These are phyloP conservation scores for Aspergillus kassunensis DNA, from an alignment of 495 filamentous ascomycete species.

Conservation along the genomic window DNA sequence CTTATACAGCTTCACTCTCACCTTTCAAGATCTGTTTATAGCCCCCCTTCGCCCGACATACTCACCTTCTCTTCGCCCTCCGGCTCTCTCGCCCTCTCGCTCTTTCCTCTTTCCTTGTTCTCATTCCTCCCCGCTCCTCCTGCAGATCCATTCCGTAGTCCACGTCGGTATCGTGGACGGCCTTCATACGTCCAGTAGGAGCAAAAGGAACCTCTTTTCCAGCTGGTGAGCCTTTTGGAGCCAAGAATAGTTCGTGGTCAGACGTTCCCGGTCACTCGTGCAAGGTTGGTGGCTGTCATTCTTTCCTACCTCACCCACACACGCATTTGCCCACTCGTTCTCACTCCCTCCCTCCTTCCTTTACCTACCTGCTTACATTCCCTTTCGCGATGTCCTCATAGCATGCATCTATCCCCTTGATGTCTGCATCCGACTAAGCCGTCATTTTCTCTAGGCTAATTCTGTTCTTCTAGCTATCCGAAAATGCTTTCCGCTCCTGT, in stretches of 20 bases:
- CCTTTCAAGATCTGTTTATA: too few relatives aligned
- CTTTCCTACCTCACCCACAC: conserved; percentile 10
- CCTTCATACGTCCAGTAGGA: conserved; percentile 9
- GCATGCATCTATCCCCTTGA: not conserved
- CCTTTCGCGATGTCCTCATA: conserved; percentile 8
- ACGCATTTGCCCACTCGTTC: conserved; percentile 3
- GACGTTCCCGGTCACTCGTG: conserved; percentile 10
- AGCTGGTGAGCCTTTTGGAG: not conserved
- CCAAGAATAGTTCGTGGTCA: not conserved
- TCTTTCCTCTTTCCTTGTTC: not conserved
- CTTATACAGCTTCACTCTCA: conserved; percentile 4
- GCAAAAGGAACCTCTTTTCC: conserved; percentile 10
- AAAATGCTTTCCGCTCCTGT: conserved; percentile 47
- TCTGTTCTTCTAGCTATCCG: conserved; percentile 11
- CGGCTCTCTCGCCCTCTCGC: not conserved
- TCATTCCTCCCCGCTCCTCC: conserved; percentile 38
- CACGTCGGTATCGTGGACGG: conserved; percentile 8
- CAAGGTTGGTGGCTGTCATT: conserved; percentile 36
- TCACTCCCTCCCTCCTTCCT: conserved; percentile 9
- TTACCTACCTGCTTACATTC: conserved; percentile 10
- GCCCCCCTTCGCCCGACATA: not conserved
- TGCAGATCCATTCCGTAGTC: conserved; percentile 42
- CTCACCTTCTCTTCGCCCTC: conserved; percentile 2
- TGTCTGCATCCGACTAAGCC: not conserved
- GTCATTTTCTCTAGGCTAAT: conserved; percentile 6